These are phyloP conservation scores for Gastrolobium villosum DNA, from an alignment of 306 rosid genomes.

Conservation along the genomic window DNA sequence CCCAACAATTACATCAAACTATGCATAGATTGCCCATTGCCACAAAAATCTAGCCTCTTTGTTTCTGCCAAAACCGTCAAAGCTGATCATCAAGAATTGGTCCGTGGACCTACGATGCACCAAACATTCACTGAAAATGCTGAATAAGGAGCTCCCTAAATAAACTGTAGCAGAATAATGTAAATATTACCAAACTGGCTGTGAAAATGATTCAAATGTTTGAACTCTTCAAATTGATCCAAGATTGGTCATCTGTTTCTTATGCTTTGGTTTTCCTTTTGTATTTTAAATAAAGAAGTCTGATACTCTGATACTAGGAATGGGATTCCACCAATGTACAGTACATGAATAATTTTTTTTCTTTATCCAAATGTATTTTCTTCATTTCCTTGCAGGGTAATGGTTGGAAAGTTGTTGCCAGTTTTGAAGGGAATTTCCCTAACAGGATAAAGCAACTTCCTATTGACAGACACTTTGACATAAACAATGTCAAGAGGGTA, in stretches of 20 bases:
- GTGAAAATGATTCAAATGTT: constrained; percentile 28
- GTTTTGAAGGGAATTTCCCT: constrained; percentile 98
- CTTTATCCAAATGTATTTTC: constrained; percentile 31
- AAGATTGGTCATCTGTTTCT: constrained; percentile 21
- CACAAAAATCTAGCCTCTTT: constrained; percentile 24
- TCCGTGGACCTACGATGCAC: constrained; percentile 25
- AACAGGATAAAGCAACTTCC: constrained; percentile 95
- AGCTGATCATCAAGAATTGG: constrained; percentile 3
- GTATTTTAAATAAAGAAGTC: constrained; percentile 18
- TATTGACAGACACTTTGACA: constrained; percentile 94
- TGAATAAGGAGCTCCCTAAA: constrained; percentile 23
- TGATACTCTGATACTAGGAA: constrained; percentile 9
- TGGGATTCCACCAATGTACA: constrained; percentile 17
- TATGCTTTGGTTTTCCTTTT: background rate
- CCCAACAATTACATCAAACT: constrained; percentile 31
- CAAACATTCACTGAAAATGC: background rate
- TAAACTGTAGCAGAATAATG: background rate
- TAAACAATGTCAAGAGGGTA: constrained; percentile 97
- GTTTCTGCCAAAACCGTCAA: constrained; percentile 22
- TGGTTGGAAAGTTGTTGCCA: constrained; percentile 99
- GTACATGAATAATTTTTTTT: constrained; percentile 21
- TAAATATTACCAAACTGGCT: constrained; percentile 14
- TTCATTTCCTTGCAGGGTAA: constrained; percentile 71
- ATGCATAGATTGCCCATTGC: background rate
- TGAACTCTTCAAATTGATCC: constrained; percentile 31